Base-by-base conservation (phyloP, 2,329 filamentous ascomycete genomes). In the Pyrenophora seminiperda region DNA sequence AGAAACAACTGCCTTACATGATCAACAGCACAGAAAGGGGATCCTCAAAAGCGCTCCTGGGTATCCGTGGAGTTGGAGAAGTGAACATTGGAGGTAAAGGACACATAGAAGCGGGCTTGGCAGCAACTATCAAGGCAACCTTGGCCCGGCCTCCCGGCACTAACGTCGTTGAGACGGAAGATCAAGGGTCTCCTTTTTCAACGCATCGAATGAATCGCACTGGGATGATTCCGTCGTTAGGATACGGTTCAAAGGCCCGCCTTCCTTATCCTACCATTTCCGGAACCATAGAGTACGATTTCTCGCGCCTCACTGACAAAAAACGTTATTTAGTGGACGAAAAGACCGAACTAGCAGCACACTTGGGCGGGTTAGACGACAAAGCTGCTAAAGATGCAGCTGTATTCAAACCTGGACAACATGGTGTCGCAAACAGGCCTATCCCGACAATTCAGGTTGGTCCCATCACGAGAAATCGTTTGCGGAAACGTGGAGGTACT, bases 31-130 rank as follows among this genome's bases (percentile, higher is more conserved):
- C 44, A 2, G 56, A 62, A 20, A 56, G 51, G 20, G 38, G 30
- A 3, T 14, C 61, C 7, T 32, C 56, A 7, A 56, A 45, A 15
- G 58, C 63, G 5, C 50, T 66, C 2, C 46, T 60, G 7, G 54
- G 51, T 2, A 54, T 65, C 36, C 58, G 59, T 4, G 56, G 52
- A 13, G 40, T 66, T 4, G 18, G 43, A n/a, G 39, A 46, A 2
- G 49, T 62, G 30, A 20, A 36, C 27, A 43, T 43, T 3, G 29
- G 34, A 32, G 7, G 31, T 2, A 41, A n/a, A 41, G 41, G 41
- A 7, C 27, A 18, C 3, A 17, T 43, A 11, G 19, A 43, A 18
- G 41, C 19, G 7, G 41, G 33, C 4, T 43, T 43, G 3, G 41
- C 14, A 5, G 41, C 18, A 2, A 43, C 41, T 7, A 34, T 43